phyloP scores from a whole-genome alignment of 208 protist genomes.

The Phytomonas francai region DNA sequence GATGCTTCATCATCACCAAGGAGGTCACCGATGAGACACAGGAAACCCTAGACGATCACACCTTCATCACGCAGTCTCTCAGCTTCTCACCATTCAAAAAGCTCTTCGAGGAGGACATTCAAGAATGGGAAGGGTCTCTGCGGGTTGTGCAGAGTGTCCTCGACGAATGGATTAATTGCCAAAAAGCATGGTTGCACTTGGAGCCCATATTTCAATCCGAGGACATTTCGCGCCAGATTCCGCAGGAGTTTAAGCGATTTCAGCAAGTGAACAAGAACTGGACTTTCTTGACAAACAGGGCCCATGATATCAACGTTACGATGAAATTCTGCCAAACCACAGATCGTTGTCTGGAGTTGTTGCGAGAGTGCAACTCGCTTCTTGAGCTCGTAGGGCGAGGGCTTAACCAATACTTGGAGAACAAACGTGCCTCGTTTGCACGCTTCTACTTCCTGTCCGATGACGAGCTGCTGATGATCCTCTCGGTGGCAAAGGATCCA shows the following conservation, averaged over 20 bases:
- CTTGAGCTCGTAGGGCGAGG: slow-evolving; percentile 95
- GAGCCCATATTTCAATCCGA: slow-evolving; percentile 96
- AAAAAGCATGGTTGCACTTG: slow-evolving; percentile 95
- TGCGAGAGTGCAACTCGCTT: slow-evolving; percentile 90
- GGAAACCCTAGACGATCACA: slow-evolving; percentile 95
- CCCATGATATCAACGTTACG: slow-evolving; percentile 70
- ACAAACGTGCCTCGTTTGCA: slow-evolving; percentile 92
- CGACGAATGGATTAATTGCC: slow-evolving; percentile 92
- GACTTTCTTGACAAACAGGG: slow-evolving; percentile 84
- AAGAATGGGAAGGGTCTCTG: slow-evolving; percentile 87
- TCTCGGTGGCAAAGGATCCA: slow-evolving; percentile 93
- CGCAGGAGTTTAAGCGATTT: slow-evolving; percentile 91
- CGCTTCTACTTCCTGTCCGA: slow-evolving; percentile 92
- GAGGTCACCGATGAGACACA: slow-evolving; percentile 89
- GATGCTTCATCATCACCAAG: slow-evolving; percentile 89
- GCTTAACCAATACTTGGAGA: slow-evolving; percentile 96
- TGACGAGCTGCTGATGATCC: slow-evolving; percentile 90
- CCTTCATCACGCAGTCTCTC: slow-evolving; percentile 94
- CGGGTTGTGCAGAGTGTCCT: slow-evolving; percentile 88
- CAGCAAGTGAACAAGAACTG: slow-evolving; percentile 93
- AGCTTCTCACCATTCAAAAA: slow-evolving; percentile 96
- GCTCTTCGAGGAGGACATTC: slow-evolving; percentile 92
- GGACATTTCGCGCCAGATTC: slow-evolving; percentile 93
- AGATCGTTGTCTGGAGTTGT: slow-evolving; percentile 73
- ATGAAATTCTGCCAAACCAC: slow-evolving; percentile 80